Evolutionary conservation across 129 eudicot genomes (phyloP).

Genomic region (Rutidosis leptorrhynchoides): DNA sequence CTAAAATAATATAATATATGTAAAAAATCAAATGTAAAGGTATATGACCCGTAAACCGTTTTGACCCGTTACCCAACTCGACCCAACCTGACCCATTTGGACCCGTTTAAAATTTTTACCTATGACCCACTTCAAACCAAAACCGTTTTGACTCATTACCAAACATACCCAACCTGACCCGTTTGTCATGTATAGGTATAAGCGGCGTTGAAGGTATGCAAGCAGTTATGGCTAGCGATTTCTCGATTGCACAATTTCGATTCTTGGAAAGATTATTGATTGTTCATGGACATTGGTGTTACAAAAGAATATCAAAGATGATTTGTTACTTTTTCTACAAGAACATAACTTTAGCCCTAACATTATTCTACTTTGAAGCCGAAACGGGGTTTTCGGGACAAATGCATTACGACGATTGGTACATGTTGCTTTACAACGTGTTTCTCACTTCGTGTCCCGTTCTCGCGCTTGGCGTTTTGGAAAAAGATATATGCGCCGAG

Average conservation of each 20-base stretch:
- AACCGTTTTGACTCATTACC: no score
- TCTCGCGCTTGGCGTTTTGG: constrained; percentile 66
- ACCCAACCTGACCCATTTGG: no score
- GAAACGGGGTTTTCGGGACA: constrained; percentile 64
- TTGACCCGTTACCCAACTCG: no score
- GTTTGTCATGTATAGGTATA: no score
- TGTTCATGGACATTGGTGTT: constrained; percentile 86
- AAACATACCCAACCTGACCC: no score
- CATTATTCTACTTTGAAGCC: constrained; percentile 61
- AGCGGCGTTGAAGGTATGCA: constrained; percentile 92
- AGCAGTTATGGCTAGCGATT: constrained; percentile 81
- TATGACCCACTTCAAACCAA: no score
- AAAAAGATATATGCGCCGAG: constrained; percentile 63
- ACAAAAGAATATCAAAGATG: constrained; percentile 65
- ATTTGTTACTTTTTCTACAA: constrained; percentile 69
- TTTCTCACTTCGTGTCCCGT: constrained; percentile 66
- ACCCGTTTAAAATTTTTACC: no score
- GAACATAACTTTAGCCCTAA: constrained; percentile 67
- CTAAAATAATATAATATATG: no score
- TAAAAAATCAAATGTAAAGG: no score
- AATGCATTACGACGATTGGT: constrained; percentile 67
- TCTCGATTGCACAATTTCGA: constrained; percentile 61
- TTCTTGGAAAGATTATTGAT: constrained; percentile 63
- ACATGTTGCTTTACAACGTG: constrained; percentile 64
- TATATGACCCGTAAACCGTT: no score